phyloP scores from a whole-genome alignment of 2,329 filamentous ascomycete genomes.

The Trichoderma oligosporum region DNA sequence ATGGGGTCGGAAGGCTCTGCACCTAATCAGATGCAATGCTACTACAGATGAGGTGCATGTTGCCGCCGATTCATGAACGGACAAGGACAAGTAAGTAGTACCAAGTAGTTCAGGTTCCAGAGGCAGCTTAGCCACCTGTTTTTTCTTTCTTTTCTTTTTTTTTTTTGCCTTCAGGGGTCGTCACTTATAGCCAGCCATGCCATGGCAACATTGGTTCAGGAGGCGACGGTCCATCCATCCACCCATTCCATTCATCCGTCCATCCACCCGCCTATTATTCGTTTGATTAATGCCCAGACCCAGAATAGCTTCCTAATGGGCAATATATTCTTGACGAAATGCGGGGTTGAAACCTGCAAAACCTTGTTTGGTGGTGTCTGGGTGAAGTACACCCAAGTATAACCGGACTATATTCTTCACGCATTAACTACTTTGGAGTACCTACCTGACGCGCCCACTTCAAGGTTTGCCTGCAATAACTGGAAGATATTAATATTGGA shows the following conservation, averaged over 20 bases:
- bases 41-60: constrained; percentile 6
- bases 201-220: too few relatives aligned
- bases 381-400: constrained; percentile 1
- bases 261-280: not conserved
- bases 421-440: not conserved
- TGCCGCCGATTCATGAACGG: not conserved
- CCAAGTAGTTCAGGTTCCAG: not conserved
- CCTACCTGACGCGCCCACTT: too few relatives aligned
- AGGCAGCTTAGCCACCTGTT: too few relatives aligned
- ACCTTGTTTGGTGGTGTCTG: too few relatives aligned
- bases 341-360: too few relatives aligned
- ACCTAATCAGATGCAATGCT: constrained; percentile 1
- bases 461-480: too few relatives aligned
- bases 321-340: not conserved
- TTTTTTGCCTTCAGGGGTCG: too few relatives aligned
- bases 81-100: too few relatives aligned
- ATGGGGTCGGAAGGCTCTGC: not conserved
- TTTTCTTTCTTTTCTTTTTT: too few relatives aligned
- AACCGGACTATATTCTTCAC: too few relatives aligned
- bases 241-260: not conserved
- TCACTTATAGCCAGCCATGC: too few relatives aligned
- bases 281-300: not conserved
- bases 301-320: constrained; percentile 15
- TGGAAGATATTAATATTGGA: too few relatives aligned
- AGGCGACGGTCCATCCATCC: not conserved